Conservation (phyloP, 164 flowering plant genomes). For the Stephania japonica region DNA sequence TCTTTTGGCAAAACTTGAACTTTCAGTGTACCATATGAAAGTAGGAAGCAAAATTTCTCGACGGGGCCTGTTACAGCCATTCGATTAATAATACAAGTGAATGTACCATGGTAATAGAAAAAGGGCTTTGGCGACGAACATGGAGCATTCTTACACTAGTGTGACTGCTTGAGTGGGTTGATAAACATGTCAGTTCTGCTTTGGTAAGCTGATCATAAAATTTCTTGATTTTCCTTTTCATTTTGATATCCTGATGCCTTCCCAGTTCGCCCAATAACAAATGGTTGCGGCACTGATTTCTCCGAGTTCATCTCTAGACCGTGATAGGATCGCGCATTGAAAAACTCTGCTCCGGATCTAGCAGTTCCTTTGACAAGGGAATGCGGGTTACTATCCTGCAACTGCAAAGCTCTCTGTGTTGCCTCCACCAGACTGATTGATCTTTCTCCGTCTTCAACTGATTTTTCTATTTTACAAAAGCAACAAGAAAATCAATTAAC, state of each 20-base stretch:
- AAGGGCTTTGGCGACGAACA: not conserved
- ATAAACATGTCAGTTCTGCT: not conserved
- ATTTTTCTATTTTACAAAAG: slow-evolving; percentile 19
- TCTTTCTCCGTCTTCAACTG: slow-evolving; percentile 30
- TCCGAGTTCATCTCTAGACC: slow-evolving; percentile 62
- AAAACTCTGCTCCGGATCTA: slow-evolving; percentile 73
- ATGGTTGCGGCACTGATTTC: slow-evolving; percentile 34
- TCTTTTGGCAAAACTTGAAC: not conserved
- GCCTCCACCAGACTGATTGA: slow-evolving; percentile 43
- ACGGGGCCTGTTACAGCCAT: not conserved
- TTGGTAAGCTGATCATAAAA: slow-evolving; percentile 4
- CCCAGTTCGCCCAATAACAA: slow-evolving; percentile 65
- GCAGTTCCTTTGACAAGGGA: slow-evolving; percentile 38
- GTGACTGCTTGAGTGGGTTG: not conserved
- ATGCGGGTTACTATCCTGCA: slow-evolving; percentile 35
- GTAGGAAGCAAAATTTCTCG: not conserved
- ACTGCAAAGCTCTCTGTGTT: slow-evolving; percentile 60
- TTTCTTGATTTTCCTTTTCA: slow-evolving; percentile 32
- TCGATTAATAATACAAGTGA: not conserved
- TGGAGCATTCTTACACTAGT: not conserved
- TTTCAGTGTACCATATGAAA: not conserved
- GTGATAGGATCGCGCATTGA: slow-evolving; percentile 59
- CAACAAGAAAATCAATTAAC: slow-evolving; percentile 3
- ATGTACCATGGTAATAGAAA: not conserved
- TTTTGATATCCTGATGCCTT: slow-evolving; percentile 76